Base-by-base conservation (phyloP, 345 rosid species). In the Pistacia vera region DNA sequence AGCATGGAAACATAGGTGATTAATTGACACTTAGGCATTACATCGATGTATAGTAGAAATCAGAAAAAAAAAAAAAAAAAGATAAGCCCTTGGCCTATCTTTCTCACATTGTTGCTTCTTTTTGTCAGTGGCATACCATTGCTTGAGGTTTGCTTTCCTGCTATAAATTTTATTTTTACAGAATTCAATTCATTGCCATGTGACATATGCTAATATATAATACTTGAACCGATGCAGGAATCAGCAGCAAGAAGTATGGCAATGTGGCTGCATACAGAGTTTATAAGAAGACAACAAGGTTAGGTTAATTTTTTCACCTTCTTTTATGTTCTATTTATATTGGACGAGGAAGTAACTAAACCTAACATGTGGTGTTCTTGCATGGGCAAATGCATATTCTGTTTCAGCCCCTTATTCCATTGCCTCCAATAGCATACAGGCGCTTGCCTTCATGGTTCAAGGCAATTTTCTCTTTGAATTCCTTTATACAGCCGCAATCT, bases 51-150 rank as follows among this genome's bases (percentile, higher is more conserved):
- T 7, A 25, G 22, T 35, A 73, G 14, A 52, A 57, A 63, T 30
- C 46, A 59, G 30, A 54, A 44, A 25, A 22, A 22, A 22, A 0
- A n/a, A n/a, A n/a, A 25, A 25, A 25, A 25, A 64, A 44, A 64
- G n/a, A n/a, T n/a, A n/a, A n/a, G n/a, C n/a, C n/a, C n/a, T n/a
- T n/a, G 97, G 73, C 99, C 99, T 38, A 44, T 90, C 83, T 93
- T 93, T 78, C 94, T 93, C 74, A 92, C 96, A 3, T 57, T 90
- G 83, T 82, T 93, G 77, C 98, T 95, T 83, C 91, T 95, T 63
- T 93, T 93, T 54, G 74, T 92, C 72, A 95, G 98, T 67, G 98
- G 99, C 83, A 80, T 95, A 78, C 97, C 99, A 65, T 71, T 95
- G 83, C 98, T 95, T 57, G 99, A 95, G 99, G 98, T 95, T 77